A percentile compares a stretch with the other conserved stretches of the same genome.
Conservation (phyloP, 2,329 filamentous ascomycete genomes). For the Lojkania enalia region DNA sequence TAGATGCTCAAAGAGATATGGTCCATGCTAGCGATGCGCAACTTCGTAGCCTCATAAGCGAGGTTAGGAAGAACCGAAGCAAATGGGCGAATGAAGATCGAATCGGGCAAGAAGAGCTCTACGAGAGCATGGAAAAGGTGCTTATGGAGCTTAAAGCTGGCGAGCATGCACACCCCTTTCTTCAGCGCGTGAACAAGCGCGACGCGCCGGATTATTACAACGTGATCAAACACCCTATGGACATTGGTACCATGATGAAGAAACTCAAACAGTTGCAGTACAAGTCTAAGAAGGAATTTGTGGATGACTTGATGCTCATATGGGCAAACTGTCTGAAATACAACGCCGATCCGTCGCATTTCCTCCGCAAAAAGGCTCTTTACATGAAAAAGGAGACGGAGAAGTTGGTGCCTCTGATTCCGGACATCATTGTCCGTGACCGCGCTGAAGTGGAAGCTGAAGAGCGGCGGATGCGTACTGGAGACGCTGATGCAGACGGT, state of each 20-base stretch:
- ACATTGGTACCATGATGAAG: conserved; percentile 96
- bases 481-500: conserved; percentile 79
- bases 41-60: conserved; percentile 88
- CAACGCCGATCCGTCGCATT: conserved; percentile 86
- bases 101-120: conserved; percentile 95
- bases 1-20: conserved; percentile 88
- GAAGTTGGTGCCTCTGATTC: conserved; percentile 92
- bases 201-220: conserved; percentile 95
- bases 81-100: conserved; percentile 99
- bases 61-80: conserved; percentile 95
- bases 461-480: conserved; percentile 75
- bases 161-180: conserved; percentile 95
- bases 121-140: conserved; percentile 95
- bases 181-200: conserved; percentile 93
- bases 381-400: conserved; percentile 98
- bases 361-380: conserved; percentile 86
- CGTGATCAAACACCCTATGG: conserved; percentile 96
- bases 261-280: conserved; percentile 74
- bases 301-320: conserved; percentile 89
- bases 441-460: conserved; percentile 84
- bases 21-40: conserved; percentile 93
- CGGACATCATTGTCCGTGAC: conserved; percentile 86
- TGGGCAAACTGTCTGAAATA: conserved; percentile 98
- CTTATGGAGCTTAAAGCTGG: conserved; percentile 95
- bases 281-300: conserved; percentile 83